These are phyloP conservation scores for Micractinium sp. DNA, from an alignment of 139 green algal species.

Conservation along the genomic window DNA sequence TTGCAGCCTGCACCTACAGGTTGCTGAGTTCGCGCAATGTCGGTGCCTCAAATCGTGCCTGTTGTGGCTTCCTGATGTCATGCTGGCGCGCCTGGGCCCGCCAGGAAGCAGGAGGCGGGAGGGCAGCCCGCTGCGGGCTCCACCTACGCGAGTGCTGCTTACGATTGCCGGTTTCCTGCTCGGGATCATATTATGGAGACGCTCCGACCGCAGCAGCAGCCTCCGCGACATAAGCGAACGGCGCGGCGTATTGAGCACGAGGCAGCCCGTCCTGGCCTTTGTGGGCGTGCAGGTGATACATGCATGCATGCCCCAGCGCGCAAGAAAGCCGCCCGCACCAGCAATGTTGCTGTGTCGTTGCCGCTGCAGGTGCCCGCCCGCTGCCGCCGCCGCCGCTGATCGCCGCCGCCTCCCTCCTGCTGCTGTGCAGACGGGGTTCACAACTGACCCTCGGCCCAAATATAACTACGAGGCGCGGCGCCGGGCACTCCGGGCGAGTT, in stretches of 20 bases:
- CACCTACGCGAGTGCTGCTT: neutral
- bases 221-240: no score
- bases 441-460: constrained; percentile 18
- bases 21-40: no score
- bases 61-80: neutral
- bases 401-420: neutral
- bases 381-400: neutral
- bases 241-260: no score
- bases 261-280: neutral
- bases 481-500: constrained; percentile 55
- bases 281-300: neutral
- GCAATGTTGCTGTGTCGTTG: neutral
- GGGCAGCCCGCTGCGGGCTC: neutral
- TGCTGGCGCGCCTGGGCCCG: neutral
- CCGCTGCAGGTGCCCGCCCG: neutral
- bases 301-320: neutral
- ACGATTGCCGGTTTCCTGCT: neutral
- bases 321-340: neutral
- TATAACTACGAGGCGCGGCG: constrained; percentile 67
- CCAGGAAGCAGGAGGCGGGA: neutral
- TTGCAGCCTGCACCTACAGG: no score
- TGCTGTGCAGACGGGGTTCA: constrained; percentile 59
- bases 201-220: neutral
- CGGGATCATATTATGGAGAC: neutral
- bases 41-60: no score